Base-by-base conservation (phyloP, 768 basidiomycete species). In the Tulasnella sp. region DNA sequence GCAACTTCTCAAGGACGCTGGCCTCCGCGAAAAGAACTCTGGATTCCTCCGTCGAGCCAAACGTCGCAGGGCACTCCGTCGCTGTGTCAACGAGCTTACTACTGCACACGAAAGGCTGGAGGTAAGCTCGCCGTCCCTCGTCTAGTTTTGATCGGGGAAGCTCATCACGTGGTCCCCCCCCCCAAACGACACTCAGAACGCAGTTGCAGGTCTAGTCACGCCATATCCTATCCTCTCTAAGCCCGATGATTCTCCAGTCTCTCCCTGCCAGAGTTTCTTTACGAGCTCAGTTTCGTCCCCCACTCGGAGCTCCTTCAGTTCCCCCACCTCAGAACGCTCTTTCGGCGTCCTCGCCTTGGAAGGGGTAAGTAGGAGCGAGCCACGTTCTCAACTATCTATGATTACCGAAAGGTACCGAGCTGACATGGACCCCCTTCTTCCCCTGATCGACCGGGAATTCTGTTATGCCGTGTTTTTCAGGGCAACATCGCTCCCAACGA, bases 11-110 rank as follows among this genome's bases (percentile, higher is more conserved):
- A 34, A 69, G 34, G 28, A 69, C 31, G 64, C 64, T 34, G 64
- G 64, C 64, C 64, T 69, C 31, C 64, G 64, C 34, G 31, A 69
- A 69, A 69, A 69, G 28, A 69, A 69, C 64, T 69, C 31, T 28
- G 64, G 64, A 2, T 34, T 69, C 64, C 11, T 69, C 31, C 64
- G 64, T 31, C 64, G 64, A 69, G 64, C 64, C 16, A 69, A 28
- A 37, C 34, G 34, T 28, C 64, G 64, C 3, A 69, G 64, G 14
- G 64, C 64, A 20, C 64, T 69, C 14, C 28, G 34, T 11, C 28
- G 34, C 31, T 69, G 64, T 31, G 64, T 69, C 31, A 69, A 69
- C 24, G 64, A 69, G 64, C 64, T 69, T 8, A 69, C 64, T 20
- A 69, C 64, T 6, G 64, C 64, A 37, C 28, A 69, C 12, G 34